These are phyloP conservation scores for Trifolium dubium DNA, from an alignment of 306 rosid species.

Conservation along the genomic window DNA sequence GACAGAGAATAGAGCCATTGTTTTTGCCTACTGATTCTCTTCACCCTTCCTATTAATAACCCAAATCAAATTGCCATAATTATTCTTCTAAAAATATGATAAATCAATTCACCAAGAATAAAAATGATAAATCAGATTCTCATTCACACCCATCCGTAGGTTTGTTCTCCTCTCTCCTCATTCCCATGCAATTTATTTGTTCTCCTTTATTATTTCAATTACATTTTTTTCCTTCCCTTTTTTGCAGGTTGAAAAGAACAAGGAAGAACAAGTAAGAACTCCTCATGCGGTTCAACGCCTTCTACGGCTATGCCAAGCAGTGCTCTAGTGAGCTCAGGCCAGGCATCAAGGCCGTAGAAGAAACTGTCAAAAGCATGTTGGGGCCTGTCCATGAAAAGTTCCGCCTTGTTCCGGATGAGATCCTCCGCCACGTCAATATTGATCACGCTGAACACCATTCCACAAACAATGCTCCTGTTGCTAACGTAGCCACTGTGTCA, in stretches of 20 bases:
- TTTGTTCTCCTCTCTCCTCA: not conserved
- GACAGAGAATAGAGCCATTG: not conserved
- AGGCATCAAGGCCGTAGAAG: constrained; percentile 40
- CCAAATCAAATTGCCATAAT: not conserved
- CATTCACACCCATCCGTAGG: not conserved
- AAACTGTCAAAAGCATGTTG: constrained; percentile 34
- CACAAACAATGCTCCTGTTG: constrained; percentile 51
- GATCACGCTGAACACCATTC: constrained; percentile 47
- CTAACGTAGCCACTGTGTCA: constrained; percentile 56
- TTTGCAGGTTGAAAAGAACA: not conserved
- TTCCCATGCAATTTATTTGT: not conserved
- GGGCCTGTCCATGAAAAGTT: constrained; percentile 40
- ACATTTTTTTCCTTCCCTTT: not conserved
- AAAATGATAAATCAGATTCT: not conserved
- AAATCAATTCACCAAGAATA: not conserved
- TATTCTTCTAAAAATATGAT: not conserved
- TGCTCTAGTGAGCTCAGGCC: constrained; percentile 30
- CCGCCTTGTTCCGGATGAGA: constrained; percentile 45
- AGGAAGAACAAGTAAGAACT: not conserved
- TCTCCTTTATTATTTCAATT: constrained; percentile 3
- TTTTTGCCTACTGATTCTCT: constrained; percentile 15
- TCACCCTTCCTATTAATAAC: constrained; percentile 19
- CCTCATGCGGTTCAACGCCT: constrained; percentile 35
- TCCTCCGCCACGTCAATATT: constrained; percentile 32
- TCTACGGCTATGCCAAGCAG: constrained; percentile 26